These are phyloP conservation scores for Coniochaeta prunicola DNA, from an alignment of 2,329 filamentous ascomycete species.

Conservation along the genomic window DNA sequence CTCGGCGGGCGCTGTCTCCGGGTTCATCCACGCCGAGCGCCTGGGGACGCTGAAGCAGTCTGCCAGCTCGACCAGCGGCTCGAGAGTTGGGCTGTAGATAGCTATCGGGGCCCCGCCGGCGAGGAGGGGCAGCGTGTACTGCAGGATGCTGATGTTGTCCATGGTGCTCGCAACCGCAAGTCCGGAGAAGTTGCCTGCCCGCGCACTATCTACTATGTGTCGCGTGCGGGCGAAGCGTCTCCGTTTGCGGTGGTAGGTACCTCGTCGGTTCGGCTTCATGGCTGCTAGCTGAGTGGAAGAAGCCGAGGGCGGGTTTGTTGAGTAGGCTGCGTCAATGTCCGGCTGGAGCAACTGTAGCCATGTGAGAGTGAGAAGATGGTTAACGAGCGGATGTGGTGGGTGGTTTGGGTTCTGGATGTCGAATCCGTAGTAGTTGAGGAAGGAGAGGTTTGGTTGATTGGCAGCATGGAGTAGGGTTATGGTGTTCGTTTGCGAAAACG, in stretches of 20 bases:
- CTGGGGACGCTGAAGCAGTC: slow-evolving; percentile 81
- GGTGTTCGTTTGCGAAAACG: slow-evolving; percentile 65
- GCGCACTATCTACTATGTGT: slow-evolving; percentile 66
- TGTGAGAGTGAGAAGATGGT: slow-evolving; percentile 73
- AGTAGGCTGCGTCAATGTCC: slow-evolving; percentile 65
- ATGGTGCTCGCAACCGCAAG: slow-evolving; percentile 77
- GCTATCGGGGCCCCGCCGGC: slow-evolving; percentile 77
- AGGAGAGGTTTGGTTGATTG: slow-evolving; percentile 77
- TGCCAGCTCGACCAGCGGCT: slow-evolving; percentile 68
- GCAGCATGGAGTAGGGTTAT: slow-evolving; percentile 76
- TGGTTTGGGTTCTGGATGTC: slow-evolving; percentile 60
- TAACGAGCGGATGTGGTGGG: slow-evolving; percentile 70
- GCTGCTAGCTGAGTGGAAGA: slow-evolving; percentile 53
- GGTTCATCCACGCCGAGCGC: slow-evolving; percentile 58
- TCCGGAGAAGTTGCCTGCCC: slow-evolving; percentile 72
- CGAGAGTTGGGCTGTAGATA: slow-evolving; percentile 75
- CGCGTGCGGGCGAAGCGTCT: slow-evolving; percentile 70
- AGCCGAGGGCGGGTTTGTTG: slow-evolving; percentile 52
- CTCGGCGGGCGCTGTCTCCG: slow-evolving; percentile 28
- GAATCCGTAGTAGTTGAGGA: slow-evolving; percentile 85
- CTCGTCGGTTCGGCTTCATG: slow-evolving; percentile 76
- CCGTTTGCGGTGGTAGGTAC: slow-evolving; percentile 83
- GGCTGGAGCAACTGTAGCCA: slow-evolving; percentile 90
- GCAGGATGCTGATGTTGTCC: slow-evolving; percentile 71
- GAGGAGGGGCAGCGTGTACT: slow-evolving; percentile 70